Percentiles rank a stretch among this genome's conserved stretches.
phyloP scores from a whole-genome alignment of 257 asterid species.

The Dorcoceras hygrometricum region DNA sequence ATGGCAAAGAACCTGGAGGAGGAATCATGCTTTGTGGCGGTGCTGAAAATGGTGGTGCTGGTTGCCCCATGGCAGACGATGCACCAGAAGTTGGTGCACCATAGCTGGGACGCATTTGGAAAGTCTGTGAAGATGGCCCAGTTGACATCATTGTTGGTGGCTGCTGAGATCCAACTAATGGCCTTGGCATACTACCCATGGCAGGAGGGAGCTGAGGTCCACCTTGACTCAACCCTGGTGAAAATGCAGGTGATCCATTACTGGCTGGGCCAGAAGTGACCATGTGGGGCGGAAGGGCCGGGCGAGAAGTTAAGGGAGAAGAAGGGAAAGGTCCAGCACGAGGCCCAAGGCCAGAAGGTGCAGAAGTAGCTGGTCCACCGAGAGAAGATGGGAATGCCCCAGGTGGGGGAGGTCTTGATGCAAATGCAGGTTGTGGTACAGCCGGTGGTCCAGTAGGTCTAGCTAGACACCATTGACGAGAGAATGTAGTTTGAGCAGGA shows the following conservation, averaged over 20 bases:
- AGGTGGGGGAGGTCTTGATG: conserved; percentile 77
- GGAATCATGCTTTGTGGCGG: conserved; percentile 55
- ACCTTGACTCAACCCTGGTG: conserved; percentile 44
- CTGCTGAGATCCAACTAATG: conserved; percentile 60
- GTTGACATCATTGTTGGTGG: conserved; percentile 41
- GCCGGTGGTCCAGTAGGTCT: conserved; percentile 66
- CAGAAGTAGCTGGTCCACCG: conserved; percentile 49
- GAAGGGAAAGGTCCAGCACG: conserved; percentile 61
- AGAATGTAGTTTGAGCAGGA: conserved; percentile 50
- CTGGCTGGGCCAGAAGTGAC: conserved; percentile 42
- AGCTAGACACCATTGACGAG: conserved; percentile 41
- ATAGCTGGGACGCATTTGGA: conserved; percentile 64
- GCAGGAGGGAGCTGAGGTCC: conserved; percentile 68
- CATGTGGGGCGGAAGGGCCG: conserved; percentile 40
- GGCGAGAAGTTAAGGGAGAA: conserved; percentile 46
- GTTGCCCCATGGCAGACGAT: conserved; percentile 56
- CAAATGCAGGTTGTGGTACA: conserved; percentile 66
- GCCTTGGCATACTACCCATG: conserved; percentile 52
- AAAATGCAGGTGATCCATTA: conserved; percentile 69
- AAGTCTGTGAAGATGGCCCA: conserved; percentile 48
- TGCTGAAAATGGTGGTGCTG: conserved; percentile 58
- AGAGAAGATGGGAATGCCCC: conserved; percentile 53
- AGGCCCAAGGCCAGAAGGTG: conserved; percentile 46
- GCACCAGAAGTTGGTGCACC: conserved; percentile 72
- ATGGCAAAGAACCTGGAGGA: conserved; percentile 66